Base-by-base conservation (phyloP, 495 filamentous ascomycete species). In the Alectoria sarmentosa region DNA sequence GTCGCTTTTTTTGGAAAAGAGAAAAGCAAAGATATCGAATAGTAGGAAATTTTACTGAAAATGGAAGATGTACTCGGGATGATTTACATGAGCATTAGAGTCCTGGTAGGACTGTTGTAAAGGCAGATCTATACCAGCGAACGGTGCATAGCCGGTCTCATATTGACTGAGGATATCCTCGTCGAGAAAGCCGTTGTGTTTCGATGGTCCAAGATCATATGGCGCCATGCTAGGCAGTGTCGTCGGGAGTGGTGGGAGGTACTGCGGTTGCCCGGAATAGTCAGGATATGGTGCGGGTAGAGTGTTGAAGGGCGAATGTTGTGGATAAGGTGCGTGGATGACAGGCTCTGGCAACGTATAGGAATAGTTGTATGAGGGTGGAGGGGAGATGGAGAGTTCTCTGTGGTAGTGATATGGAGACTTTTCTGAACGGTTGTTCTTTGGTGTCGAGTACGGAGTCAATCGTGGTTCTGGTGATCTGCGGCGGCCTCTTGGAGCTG, bases 91-190 rank as follows among this genome's bases (percentile, higher is more conserved):
- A 82, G 83, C 76, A 77, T 84, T 84, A 69, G 82, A 84, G 73
- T 80, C 79, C 68, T 84, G 79, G 76, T 90, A 88, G 65, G 80
- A 75, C 60, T 84, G 79, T n/a, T 78, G 64, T 46, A 78, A 76
- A 67, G 84, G 81, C 65, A 90, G 80, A 67, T 93, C 89, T 70
- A 93, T 86, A 64, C 88, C 87, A 15, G 86, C 84, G 74, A 94
- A 84, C 21, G 86, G 83, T 56, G 84, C 81, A 69, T 89, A 90
- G 73, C 88, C 90, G 78, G 84, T 83, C 71, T 88, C 85, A 76
- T 91, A 95, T 0, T 89, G 87, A 67, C 78, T 86, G 69, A 92
- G 81, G 48, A 81, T 79, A 60, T 90, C 88, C 48, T 84, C 82
- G 63, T 70, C 80, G 66, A 80, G 79, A 58, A 70, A 73, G 68